These are phyloP conservation scores for Hemisphaericaspora lyxosophila DNA, from an alignment of 1,139 yeast species.

Conservation along the genomic window DNA sequence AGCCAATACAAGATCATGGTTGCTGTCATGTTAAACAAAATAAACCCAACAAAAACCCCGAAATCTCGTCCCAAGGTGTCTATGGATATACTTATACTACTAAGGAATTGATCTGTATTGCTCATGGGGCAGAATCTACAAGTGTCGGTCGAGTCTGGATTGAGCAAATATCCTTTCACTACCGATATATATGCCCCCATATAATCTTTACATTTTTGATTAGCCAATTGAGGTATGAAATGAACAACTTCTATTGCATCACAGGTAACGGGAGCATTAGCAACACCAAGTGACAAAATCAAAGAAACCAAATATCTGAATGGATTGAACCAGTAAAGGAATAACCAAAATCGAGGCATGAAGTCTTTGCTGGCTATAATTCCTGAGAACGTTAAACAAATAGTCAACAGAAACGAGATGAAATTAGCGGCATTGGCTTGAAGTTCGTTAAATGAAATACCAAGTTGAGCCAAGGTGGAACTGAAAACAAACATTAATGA, in stretches of 20 bases:
- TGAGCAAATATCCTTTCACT: slow-evolving; percentile 55
- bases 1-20: slow-evolving; percentile 67
- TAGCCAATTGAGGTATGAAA: slow-evolving; percentile 44
- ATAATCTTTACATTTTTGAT: slow-evolving; percentile 55
- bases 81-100: slow-evolving; percentile 39
- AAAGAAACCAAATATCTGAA: slow-evolving; percentile 55
- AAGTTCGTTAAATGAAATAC: slow-evolving; percentile 38
- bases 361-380: slow-evolving; percentile 25
- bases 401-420: slow-evolving; percentile 26
- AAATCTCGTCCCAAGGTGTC: slow-evolving; percentile 65
- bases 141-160: slow-evolving; percentile 38
- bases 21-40: slow-evolving; percentile 50
- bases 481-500: slow-evolving; percentile 35
- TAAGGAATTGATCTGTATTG: slow-evolving; percentile 52
- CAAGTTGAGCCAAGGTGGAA: slow-evolving; percentile 40
- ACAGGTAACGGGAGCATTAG: slow-evolving; percentile 26
- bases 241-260: slow-evolving; percentile 23
- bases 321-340: slow-evolving; percentile 48
- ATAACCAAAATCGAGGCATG: slow-evolving; percentile 39
- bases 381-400: slow-evolving; percentile 37
- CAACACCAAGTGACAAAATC: slow-evolving; percentile 34
- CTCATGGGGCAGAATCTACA: slow-evolving; percentile 55
- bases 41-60: slow-evolving; percentile 53
- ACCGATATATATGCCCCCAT: slow-evolving; percentile 43
- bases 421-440: slow-evolving; percentile 42